phyloP scores from a whole-genome alignment of 2,329 filamentous ascomycete species.

The Colletotrichum abscissum region DNA sequence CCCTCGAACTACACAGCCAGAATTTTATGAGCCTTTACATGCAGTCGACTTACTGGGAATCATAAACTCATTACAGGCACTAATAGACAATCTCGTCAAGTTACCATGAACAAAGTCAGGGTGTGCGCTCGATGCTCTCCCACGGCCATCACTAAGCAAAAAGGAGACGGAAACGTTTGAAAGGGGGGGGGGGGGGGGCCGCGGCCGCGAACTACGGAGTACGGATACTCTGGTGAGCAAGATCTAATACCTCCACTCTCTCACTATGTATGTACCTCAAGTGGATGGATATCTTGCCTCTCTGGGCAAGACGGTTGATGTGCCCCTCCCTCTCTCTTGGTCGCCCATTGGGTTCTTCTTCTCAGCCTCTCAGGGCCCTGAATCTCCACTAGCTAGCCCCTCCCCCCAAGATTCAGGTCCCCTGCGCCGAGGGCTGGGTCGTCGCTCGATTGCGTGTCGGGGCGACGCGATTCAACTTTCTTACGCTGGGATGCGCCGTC shows the following conservation, averaged over 20 bases:
- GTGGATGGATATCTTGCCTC: not conserved
- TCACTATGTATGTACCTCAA: too few species aligned
- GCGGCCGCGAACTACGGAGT: not conserved
- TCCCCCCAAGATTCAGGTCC: not conserved
- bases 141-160: not conserved
- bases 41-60: not conserved
- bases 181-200: too few species aligned
- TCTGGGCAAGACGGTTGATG: not conserved
- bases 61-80: not conserved
- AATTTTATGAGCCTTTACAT: too few species aligned
- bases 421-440: constrained; percentile 17
- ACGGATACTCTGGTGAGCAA: not conserved
- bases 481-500: not conserved
- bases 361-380: not conserved
- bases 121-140: not conserved
- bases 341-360: not conserved
- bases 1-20: too few species aligned
- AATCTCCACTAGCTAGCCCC: constrained; percentile 1
- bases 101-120: not conserved
- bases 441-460: constrained; percentile 21
- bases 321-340: not conserved
- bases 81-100: not conserved
- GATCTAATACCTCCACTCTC: not conserved
- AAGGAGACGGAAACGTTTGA: not conserved
- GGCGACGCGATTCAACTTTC: constrained; percentile 13